Evolutionary conservation across 768 basidiomycete genomes (phyloP).

Genomic region (Podaxis rugospora): DNA sequence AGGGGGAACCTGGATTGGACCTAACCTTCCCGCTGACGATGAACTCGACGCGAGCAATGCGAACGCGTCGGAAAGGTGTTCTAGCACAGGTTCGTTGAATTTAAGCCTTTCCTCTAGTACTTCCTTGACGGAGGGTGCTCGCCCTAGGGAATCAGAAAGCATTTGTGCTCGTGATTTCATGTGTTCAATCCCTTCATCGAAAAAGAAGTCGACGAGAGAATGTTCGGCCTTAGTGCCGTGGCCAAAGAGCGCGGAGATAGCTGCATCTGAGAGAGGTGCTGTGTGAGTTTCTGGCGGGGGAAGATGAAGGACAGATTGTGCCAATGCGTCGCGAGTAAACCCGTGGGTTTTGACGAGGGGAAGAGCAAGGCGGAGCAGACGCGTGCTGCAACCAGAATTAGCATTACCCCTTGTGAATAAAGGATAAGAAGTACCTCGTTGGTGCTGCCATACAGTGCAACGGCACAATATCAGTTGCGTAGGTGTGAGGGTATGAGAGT

Average conservation of each 20-base stretch:
- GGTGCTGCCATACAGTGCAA: neutral
- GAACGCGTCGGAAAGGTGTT: constrained; percentile 70
- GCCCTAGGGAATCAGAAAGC: constrained; percentile 8
- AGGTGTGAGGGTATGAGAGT: too few relatives aligned
- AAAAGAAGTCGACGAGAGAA: constrained; percentile 68
- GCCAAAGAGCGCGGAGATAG: constrained; percentile 74
- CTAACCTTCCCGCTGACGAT: constrained; percentile 10
- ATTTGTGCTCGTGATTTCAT: constrained; percentile 31
- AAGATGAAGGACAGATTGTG: constrained; percentile 57
- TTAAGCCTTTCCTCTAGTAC: constrained; percentile 53
- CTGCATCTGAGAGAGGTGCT: constrained; percentile 62
- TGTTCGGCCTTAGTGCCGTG: constrained; percentile 59
- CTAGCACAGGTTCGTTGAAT: constrained; percentile 65
- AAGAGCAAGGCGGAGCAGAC: constrained; percentile 56
- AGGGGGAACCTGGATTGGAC: constrained; percentile 29
- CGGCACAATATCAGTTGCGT: too few relatives aligned
- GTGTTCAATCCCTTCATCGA: constrained; percentile 54
- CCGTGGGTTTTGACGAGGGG: constrained; percentile 65
- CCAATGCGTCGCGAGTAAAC: constrained; percentile 68
- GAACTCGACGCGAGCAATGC: constrained; percentile 58
- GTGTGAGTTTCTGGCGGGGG: constrained; percentile 41
- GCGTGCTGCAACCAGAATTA: constrained; percentile 18
- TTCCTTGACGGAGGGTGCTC: constrained; percentile 36
- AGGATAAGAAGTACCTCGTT: neutral
- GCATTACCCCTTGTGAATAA: neutral